Conservation (phyloP, 73 alveolate species). For the Paramecium sonneborni region DNA sequence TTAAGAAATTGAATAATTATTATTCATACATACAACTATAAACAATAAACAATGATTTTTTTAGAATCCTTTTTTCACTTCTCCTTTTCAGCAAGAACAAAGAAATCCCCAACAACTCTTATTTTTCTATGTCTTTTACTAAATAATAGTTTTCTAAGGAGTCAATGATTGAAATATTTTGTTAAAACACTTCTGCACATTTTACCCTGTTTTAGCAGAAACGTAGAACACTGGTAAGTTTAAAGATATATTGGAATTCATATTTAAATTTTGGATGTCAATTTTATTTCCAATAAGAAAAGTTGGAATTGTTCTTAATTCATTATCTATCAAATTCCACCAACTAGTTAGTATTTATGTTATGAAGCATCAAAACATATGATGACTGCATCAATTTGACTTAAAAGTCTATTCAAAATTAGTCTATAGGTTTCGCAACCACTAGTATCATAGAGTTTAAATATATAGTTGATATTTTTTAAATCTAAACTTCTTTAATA, state of each 20-base stretch:
- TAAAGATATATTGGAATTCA: not conserved
- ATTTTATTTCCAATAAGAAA: not conserved
- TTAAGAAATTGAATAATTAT: not conserved
- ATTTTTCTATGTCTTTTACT: not conserved
- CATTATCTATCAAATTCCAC: not conserved
- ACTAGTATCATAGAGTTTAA: slow-evolving; percentile 7
- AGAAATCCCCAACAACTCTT: not conserved
- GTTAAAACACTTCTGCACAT: not conserved
- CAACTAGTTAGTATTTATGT: not conserved
- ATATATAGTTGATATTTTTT: not conserved
- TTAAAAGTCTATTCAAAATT: not conserved
- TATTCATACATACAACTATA: not conserved
- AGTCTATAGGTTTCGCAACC: not conserved
- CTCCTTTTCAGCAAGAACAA: not conserved
- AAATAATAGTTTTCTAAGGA: not conserved
- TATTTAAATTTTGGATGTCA: not conserved
- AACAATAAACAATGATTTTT: not conserved
- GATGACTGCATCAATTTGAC: not conserved
- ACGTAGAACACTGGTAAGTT: not conserved
- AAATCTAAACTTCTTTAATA: not conserved
- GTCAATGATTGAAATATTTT: not conserved
- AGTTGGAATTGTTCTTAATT: not conserved
- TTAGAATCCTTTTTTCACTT: not conserved
- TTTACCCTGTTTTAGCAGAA: not conserved
- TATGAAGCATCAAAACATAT: not conserved